Conservation (phyloP, 306 rosid species). For the Malus orientalis region DNA sequence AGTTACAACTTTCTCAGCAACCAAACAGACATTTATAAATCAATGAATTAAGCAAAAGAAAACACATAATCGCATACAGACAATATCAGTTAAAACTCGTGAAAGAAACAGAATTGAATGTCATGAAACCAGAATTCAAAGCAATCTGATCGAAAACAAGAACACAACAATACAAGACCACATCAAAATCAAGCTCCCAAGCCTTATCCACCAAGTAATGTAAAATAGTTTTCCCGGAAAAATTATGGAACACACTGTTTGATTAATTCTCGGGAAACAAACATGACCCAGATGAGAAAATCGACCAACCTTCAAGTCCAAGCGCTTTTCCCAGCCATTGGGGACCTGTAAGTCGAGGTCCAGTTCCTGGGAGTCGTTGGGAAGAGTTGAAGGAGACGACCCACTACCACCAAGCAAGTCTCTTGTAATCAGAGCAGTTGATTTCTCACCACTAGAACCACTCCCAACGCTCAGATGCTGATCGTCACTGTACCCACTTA, state of each 20-base stretch:
- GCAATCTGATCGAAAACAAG: not conserved
- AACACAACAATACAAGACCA: not conserved
- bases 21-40: conserved; percentile 5
- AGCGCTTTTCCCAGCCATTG: conserved; percentile 80
- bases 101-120: not conserved
- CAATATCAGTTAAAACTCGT: not conserved
- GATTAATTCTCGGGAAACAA: conserved; percentile 20
- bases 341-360: conserved; percentile 98
- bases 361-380: conserved; percentile 65
- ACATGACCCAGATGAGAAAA: conserved; percentile 7
- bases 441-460: conserved; percentile 50
- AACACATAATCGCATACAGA: not conserved
- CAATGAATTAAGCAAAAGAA: not conserved
- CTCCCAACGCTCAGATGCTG: conserved; percentile 56
- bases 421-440: conserved; percentile 73
- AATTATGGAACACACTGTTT: not conserved
- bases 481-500: conserved; percentile 62
- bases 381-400: conserved; percentile 25
- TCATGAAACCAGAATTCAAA: not conserved
- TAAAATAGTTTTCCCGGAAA: not conserved
- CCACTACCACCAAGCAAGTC: conserved; percentile 78
- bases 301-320: conserved; percentile 74
- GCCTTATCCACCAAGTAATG: not conserved
- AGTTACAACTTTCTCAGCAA: not conserved
- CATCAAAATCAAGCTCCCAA: not conserved